Evolutionary conservation across 805 yeast species (phyloP).

Genomic region (Saturnispora hagleri): DNA sequence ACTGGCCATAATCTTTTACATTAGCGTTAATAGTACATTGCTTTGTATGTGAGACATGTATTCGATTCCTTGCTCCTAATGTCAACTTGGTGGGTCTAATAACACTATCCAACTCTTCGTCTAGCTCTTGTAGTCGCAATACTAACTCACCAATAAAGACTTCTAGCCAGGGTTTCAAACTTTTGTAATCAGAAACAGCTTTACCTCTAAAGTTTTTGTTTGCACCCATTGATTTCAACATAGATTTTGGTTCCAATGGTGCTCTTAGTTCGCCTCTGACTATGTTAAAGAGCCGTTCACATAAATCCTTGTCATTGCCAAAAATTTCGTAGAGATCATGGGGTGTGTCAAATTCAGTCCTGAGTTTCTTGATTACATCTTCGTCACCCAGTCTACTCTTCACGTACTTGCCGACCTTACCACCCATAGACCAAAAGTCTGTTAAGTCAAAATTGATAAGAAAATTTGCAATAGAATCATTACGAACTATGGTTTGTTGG

Average conservation of each 20-base stretch:
- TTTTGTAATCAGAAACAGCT: slow-evolving; percentile 42
- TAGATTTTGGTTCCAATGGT: slow-evolving; percentile 50
- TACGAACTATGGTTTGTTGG: slow-evolving; percentile 67
- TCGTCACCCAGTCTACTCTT: slow-evolving; percentile 32
- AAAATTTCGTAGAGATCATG: slow-evolving; percentile 27
- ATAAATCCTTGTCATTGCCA: slow-evolving; percentile 39
- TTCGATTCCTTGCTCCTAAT: slow-evolving; percentile 27
- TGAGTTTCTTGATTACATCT: slow-evolving; percentile 36
- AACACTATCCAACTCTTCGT: slow-evolving; percentile 44
- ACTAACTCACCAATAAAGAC: slow-evolving; percentile 76
- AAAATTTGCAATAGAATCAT: slow-evolving; percentile 40
- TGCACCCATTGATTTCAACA: slow-evolving; percentile 81
- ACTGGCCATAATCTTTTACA: slow-evolving; percentile 30
- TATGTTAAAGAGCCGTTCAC: slow-evolving; percentile 47
- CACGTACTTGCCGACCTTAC: slow-evolving; percentile 65
- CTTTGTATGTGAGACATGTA: slow-evolving; percentile 26
- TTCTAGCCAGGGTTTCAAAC: slow-evolving; percentile 67
- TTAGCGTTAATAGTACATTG: slow-evolving; percentile 33
- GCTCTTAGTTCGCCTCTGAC: slow-evolving; percentile 53
- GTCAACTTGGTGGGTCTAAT: slow-evolving; percentile 50
- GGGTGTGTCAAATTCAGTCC: slow-evolving; percentile 36
- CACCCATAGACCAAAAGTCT: slow-evolving; percentile 89
- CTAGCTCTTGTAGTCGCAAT: slow-evolving; percentile 62
- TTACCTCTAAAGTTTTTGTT: slow-evolving; percentile 66
- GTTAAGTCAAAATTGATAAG: slow-evolving; percentile 51